Conservation (phyloP, 208 protist genomes). For the Leishmania lainsoni region DNA sequence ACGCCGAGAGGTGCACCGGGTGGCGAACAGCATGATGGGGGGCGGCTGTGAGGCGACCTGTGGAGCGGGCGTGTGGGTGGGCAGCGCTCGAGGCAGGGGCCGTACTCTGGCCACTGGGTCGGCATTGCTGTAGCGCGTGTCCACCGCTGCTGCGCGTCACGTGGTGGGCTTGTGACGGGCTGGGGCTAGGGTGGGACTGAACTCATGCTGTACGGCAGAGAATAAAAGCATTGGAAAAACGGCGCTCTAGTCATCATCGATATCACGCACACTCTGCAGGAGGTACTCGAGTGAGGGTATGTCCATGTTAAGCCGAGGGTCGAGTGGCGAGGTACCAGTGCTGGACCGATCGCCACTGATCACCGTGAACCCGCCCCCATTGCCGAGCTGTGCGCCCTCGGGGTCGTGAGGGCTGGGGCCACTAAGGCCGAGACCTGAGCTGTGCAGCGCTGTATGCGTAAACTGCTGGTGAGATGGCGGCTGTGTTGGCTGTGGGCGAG, state of each 20-base stretch:
- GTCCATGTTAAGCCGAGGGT: slow-evolving; percentile 31
- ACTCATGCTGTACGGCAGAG: not conserved
- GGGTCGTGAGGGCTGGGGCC: slow-evolving; percentile 15
- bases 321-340: slow-evolving; percentile 11
- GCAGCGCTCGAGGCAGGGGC: not conserved
- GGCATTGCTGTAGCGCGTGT: not conserved
- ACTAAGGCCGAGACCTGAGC: not conserved
- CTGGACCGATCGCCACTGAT: slow-evolving; percentile 15
- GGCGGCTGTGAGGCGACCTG: not conserved
- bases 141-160: not conserved
- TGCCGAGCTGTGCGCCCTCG: not conserved
- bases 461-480: slow-evolving; percentile 4
- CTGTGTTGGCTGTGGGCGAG: not conserved
- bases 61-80: not conserved
- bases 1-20: not conserved
- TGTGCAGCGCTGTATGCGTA: not conserved
- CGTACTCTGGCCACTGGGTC: not conserved
- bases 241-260: slow-evolving; percentile 41
- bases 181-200: too few relatives aligned
- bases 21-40: not conserved
- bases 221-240: not conserved
- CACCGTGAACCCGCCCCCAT: slow-evolving; percentile 23
- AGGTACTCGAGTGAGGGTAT: slow-evolving; percentile 52
- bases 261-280: slow-evolving; percentile 67
- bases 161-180: not conserved